phyloP scores from a whole-genome alignment of 176 grass and related monocot species.

The Chrysopogon serrulatus region DNA sequence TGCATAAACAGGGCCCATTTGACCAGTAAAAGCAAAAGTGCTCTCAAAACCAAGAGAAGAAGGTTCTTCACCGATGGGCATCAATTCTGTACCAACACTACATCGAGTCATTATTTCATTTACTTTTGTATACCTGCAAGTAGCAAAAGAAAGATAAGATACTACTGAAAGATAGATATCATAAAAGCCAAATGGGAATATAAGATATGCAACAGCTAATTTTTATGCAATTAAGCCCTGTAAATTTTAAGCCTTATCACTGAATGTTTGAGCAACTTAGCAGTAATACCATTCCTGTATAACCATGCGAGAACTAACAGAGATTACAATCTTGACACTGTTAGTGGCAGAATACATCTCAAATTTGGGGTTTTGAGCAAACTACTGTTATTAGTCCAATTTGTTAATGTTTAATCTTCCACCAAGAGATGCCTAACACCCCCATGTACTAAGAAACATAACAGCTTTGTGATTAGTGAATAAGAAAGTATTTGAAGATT shows the following conservation, averaged over 20 bases:
- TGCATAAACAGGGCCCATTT: slow-evolving; percentile 93
- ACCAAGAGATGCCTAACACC: neutral
- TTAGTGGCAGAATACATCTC: neutral
- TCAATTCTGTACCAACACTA: slow-evolving; percentile 80
- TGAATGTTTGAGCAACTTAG: slow-evolving; percentile 17
- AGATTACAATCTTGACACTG: slow-evolving; percentile 15
- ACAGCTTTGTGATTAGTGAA: slow-evolving; percentile 7
- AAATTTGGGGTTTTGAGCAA: neutral
- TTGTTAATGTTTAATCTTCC: neutral
- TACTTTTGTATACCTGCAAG: slow-evolving; percentile 90
- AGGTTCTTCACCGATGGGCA: slow-evolving; percentile 79
- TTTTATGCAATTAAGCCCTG: neutral
- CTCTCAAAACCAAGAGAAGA: slow-evolving; percentile 70
- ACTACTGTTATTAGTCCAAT: neutral
- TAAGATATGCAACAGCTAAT: neutral
- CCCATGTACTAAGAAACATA: neutral
- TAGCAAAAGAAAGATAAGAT: slow-evolving; percentile 31
- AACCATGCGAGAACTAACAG: slow-evolving; percentile 1
- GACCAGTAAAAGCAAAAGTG: slow-evolving; percentile 78
- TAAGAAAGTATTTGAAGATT: slow-evolving; percentile 12
- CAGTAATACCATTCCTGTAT: neutral
- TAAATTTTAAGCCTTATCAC: neutral
- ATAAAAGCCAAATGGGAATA: slow-evolving; percentile 4
- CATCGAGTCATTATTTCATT: slow-evolving; percentile 85
- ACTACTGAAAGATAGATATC: slow-evolving; percentile 11